Conservation (phyloP, 306 rosid species). For the Carpinus viminea region DNA sequence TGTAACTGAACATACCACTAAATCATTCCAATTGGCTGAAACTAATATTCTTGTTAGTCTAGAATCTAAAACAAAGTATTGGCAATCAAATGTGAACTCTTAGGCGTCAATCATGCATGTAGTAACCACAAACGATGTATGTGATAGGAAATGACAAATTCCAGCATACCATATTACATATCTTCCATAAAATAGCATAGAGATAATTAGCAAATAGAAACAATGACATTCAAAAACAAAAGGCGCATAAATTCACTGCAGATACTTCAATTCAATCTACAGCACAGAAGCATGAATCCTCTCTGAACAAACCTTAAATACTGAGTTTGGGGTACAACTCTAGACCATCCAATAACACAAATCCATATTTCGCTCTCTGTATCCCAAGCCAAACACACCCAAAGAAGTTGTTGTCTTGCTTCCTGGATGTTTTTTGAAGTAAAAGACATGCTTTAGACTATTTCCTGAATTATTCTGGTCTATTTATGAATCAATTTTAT, state of each 20-base stretch:
- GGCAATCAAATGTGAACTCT: conserved; percentile 3
- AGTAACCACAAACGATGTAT: conserved; percentile 1
- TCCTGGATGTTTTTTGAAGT: not conserved
- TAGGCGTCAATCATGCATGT: conserved; percentile 3
- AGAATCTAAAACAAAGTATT: not conserved
- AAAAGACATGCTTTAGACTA: not conserved
- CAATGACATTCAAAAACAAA: conserved; percentile 15
- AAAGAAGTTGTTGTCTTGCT: conserved; percentile 6
- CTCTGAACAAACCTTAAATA: too few species aligned
- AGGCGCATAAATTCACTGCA: conserved; percentile 2
- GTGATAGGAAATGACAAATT: not conserved
- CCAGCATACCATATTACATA: not conserved
- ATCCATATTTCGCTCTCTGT: conserved; percentile 8
- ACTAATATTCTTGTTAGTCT: conserved; percentile 16
- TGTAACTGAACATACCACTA: conserved; percentile 6
- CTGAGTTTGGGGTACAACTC: not conserved
- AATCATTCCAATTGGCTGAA: conserved; percentile 1
- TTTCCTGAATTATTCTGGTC: not conserved
- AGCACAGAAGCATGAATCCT: too few species aligned
- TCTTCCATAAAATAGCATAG: not conserved
- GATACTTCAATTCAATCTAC: too few species aligned
- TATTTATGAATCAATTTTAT: not conserved
- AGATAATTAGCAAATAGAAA: conserved; percentile 5
- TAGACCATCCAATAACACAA: not conserved
- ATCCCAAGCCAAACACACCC: conserved; percentile 18